Conservation (phyloP, 805 yeast species). For the Wickerhamiella azyma region DNA sequence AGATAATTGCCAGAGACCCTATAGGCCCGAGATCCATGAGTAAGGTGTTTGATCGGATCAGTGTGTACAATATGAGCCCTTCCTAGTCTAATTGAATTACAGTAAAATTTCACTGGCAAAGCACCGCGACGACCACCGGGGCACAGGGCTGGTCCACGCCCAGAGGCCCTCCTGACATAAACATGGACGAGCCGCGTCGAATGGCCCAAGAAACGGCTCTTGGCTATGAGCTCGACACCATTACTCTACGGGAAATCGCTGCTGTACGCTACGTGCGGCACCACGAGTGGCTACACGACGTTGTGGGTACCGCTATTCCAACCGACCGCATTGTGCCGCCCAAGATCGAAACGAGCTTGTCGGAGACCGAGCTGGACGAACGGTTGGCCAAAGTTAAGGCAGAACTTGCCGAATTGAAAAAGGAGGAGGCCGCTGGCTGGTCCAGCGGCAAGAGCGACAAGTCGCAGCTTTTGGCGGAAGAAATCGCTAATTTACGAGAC, state of each 20-base stretch:
- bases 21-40: no score
- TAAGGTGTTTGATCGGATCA: no score
- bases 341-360: conserved; percentile 8
- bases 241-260: conserved; percentile 31
- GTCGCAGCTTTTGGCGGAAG: conserved; percentile 16
- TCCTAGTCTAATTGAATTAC: no score
- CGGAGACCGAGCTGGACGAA: conserved; percentile 45
- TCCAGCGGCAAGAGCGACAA: conserved; percentile 12
- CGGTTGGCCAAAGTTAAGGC: conserved; percentile 14
- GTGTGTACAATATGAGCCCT: no score
- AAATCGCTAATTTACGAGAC: conserved; percentile 21
- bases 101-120: no score
- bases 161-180: no score
- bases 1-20: no score
- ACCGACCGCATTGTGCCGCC: conserved; percentile 18
- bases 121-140: no score
- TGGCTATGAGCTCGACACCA: conserved; percentile 30
- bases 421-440: conserved; percentile 16
- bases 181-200: conserved; percentile 10
- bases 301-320: conserved; percentile 27
- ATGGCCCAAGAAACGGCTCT: conserved; percentile 19
- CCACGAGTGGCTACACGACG: conserved; percentile 33
- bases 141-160: no score
- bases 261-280: conserved; percentile 30
- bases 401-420: conserved; percentile 21